Conservation (phyloP, 768 basidiomycete genomes). For the Epithele typhae region DNA sequence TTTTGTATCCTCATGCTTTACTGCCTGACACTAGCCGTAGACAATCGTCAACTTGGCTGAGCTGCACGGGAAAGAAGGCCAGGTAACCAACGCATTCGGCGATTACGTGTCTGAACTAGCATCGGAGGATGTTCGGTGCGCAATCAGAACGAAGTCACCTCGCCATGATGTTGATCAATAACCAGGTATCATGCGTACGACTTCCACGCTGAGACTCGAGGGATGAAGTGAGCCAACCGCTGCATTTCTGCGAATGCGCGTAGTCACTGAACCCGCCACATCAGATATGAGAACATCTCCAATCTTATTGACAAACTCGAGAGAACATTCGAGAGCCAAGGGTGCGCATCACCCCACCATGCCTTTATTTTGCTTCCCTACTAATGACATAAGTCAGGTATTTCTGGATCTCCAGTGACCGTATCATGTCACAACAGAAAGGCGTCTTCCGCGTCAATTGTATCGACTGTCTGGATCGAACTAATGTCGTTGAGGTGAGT, state of each 20-base stretch:
- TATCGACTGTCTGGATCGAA: slow-evolving; percentile 93
- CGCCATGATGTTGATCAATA: neutral
- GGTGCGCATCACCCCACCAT: slow-evolving; percentile 36
- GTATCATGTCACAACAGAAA: slow-evolving; percentile 73
- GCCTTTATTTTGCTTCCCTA: neutral
- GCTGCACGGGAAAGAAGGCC: slow-evolving; percentile 81
- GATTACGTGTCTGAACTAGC: slow-evolving; percentile 58
- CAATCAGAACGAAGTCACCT: neutral
- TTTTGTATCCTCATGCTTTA: neutral
- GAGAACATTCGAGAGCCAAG: slow-evolving; percentile 74
- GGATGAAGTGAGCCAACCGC: slow-evolving; percentile 72
- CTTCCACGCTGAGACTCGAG: slow-evolving; percentile 89
- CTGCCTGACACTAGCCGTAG: too few relatives aligned
- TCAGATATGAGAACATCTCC: slow-evolving; percentile 85
- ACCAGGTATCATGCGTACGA: slow-evolving; percentile 79
- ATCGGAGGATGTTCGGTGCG: slow-evolving; percentile 54
- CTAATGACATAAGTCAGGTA: slow-evolving; percentile 45
- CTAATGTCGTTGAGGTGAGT: slow-evolving; percentile 86
- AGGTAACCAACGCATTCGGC: slow-evolving; percentile 73
- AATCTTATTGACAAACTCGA: slow-evolving; percentile 71
- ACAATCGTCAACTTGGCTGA: slow-evolving; percentile 89
- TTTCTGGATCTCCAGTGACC: slow-evolving; percentile 74
- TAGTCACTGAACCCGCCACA: neutral
- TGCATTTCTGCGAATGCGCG: slow-evolving; percentile 2
- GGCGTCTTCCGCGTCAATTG: slow-evolving; percentile 91